Conservation (phyloP, 768 basidiomycete species). For the Leccinum subtestaceum region DNA sequence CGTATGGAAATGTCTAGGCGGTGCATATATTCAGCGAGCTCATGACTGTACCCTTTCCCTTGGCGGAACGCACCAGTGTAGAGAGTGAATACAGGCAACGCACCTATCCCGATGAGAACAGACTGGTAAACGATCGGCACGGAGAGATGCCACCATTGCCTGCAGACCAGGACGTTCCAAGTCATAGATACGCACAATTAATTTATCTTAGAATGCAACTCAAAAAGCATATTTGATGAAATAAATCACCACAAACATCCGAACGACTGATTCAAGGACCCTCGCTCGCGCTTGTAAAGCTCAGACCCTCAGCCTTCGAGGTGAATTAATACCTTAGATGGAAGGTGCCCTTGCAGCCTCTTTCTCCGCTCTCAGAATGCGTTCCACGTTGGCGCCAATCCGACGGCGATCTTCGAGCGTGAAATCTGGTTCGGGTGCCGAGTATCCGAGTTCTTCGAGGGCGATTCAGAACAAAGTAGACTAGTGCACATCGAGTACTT, state of each 20-base stretch:
- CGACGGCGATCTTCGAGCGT: conserved; percentile 60
- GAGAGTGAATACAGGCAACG: too few species aligned
- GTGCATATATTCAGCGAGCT: too few species aligned
- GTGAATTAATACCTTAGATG: conserved; percentile 7
- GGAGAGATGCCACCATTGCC: too few species aligned
- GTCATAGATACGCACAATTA: neutral
- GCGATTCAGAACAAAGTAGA: neutral
- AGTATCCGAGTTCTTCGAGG: conserved; percentile 64
- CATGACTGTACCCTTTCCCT: too few species aligned
- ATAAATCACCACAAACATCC: neutral
- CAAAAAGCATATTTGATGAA: neutral
- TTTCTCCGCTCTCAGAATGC: conserved; percentile 55
- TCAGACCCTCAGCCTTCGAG: neutral
- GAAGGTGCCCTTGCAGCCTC: conserved; percentile 65
- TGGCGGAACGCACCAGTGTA: too few species aligned
- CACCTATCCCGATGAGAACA: too few species aligned
- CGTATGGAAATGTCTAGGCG: too few species aligned
- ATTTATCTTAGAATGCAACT: neutral
- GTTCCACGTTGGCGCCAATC: conserved; percentile 60
- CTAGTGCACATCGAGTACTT: conserved; percentile 21
- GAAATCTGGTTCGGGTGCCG: conserved; percentile 46
- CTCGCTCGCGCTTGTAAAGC: neutral
- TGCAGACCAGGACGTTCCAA: neutral
- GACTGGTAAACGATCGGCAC: too few species aligned
- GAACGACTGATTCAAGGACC: neutral